A percentile compares a stretch with the other conserved stretches of the same genome.
Evolutionary conservation across 495 filamentous ascomycete genomes (phyloP).

Genomic region (Penicillium herquei): DNA sequence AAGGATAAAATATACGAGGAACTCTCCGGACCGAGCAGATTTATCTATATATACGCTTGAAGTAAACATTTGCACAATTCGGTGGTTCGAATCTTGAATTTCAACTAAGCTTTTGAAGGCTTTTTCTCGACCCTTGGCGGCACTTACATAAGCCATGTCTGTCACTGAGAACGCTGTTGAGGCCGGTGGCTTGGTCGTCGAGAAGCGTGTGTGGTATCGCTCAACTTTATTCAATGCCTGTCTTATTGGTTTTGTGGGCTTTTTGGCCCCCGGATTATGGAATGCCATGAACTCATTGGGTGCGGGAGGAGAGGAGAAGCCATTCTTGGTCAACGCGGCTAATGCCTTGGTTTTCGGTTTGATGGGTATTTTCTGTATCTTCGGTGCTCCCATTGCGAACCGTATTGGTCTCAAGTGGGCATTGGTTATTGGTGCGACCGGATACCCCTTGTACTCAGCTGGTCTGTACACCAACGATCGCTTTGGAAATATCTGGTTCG

Average conservation of each 20-base stretch:
- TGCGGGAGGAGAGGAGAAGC: conserved; percentile 57
- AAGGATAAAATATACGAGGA: background rate
- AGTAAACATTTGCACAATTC: no score
- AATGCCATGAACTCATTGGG: conserved; percentile 67
- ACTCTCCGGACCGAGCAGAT: background rate
- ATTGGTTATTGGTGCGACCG: conserved; percentile 54
- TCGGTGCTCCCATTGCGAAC: conserved; percentile 52
- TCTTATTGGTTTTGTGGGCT: conserved; percentile 34
- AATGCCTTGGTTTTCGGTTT: conserved; percentile 58
- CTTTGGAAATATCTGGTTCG: conserved; percentile 62
- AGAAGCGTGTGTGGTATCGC: conserved; percentile 51
- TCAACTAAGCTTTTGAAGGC: background rate
- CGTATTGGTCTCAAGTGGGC: conserved; percentile 62
- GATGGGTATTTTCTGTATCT: conserved; percentile 57
- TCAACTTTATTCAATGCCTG: conserved; percentile 58
- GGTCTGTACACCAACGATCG: conserved; percentile 66
- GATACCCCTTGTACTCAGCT: conserved; percentile 45
- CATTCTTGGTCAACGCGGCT: conserved; percentile 61
- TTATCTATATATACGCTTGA: background rate
- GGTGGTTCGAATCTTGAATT: background rate
- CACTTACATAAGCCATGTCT: background rate
- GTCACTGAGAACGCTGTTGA: background rate
- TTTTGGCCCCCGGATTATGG: conserved; percentile 36
- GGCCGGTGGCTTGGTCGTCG: background rate
- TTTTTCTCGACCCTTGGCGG: background rate